Percentiles rank a stretch among this genome's conserved stretches.
Evolutionary conservation across 2,329 filamentous ascomycete species (phyloP).

Genomic region (Bertia moriformis): DNA sequence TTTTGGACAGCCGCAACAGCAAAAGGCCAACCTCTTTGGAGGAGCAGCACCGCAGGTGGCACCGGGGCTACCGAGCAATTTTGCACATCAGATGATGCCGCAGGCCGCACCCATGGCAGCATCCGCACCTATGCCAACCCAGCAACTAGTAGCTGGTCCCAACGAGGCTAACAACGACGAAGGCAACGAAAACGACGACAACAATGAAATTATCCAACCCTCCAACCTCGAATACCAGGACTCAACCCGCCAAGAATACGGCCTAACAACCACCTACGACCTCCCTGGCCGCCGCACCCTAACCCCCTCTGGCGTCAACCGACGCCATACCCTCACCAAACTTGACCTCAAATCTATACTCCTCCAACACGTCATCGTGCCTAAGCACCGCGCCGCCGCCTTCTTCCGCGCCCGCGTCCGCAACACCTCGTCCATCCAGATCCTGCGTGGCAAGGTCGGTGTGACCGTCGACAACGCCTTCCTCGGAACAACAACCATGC

Average conservation of each 20-base stretch:
- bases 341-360: slow-evolving; percentile 31
- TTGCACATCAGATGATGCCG: background rate
- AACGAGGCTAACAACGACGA: background rate
- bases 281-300: slow-evolving; percentile 42
- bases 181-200: slow-evolving; percentile 3
- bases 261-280: slow-evolving; percentile 46
- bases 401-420: slow-evolving; percentile 42
- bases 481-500: slow-evolving; percentile 38
- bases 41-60: background rate
- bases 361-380: slow-evolving; percentile 42
- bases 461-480: slow-evolving; percentile 51
- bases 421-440: slow-evolving; percentile 38
- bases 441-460: slow-evolving; percentile 37
- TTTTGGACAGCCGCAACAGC: background rate
- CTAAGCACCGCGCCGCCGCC: slow-evolving; percentile 43
- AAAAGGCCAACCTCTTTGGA: too few relatives aligned
- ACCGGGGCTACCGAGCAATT: too few relatives aligned
- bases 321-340: slow-evolving; percentile 44
- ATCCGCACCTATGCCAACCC: background rate
- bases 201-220: slow-evolving; percentile 9
- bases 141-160: too few relatives aligned
- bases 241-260: slow-evolving; percentile 39
- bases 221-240: slow-evolving; percentile 30
- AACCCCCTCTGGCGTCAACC: slow-evolving; percentile 28
- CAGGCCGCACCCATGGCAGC: background rate